These are phyloP conservation scores for Ambrosia trifida DNA, from an alignment of 129 eudicot species.

Conservation along the genomic window DNA sequence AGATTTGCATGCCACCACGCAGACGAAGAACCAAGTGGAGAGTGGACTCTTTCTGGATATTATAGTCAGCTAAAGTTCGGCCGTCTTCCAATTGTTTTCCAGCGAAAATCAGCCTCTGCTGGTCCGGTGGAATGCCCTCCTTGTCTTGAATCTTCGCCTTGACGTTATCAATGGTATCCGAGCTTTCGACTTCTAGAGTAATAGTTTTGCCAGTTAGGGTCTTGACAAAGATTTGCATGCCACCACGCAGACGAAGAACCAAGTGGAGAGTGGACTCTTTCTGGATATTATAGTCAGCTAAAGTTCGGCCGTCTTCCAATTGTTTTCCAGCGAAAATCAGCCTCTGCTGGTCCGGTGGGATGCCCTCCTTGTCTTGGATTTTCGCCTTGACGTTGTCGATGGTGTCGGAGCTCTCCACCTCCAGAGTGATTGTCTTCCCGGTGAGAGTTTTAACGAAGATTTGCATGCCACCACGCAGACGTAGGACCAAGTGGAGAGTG, in stretches of 20 bases:
- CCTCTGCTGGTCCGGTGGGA: neutral
- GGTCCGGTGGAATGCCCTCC: neutral
- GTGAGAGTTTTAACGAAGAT: neutral
- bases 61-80: neutral
- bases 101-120: neutral
- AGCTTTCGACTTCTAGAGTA: neutral
- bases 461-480: neutral
- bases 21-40: neutral
- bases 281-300: neutral
- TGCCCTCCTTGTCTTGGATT: neutral
- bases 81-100: conserved; percentile 4
- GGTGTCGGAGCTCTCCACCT: neutral
- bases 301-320: neutral
- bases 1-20: neutral
- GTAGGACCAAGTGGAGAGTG: neutral
- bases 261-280: neutral
- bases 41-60: neutral
- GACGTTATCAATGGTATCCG: neutral
- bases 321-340: neutral
- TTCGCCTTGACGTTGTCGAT: neutral
- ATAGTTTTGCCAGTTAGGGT: neutral
- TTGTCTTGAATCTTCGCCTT: neutral
- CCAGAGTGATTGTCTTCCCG: neutral
- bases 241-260: neutral
- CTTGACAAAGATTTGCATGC: conserved; percentile 60